Conservation (phyloP, 306 rosid species). For the Lathyrus tuberosus region DNA sequence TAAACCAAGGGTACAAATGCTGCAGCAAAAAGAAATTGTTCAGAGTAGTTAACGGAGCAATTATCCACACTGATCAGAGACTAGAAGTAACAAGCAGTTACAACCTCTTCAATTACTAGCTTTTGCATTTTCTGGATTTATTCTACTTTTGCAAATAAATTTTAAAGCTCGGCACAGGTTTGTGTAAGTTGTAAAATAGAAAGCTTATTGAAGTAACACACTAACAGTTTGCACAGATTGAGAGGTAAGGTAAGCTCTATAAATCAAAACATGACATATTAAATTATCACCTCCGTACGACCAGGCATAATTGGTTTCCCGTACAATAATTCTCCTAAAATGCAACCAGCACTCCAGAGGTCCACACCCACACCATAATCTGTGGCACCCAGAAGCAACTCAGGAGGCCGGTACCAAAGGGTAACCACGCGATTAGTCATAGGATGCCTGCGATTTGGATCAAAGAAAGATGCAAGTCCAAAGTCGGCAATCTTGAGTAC, state of each 20-base stretch:
- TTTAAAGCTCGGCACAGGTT: constrained; percentile 17
- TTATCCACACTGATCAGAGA: constrained; percentile 1
- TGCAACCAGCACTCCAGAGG: constrained; percentile 99
- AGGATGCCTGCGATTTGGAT: constrained; percentile 78
- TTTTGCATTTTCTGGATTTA: constrained; percentile 9
- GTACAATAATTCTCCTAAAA: constrained; percentile 85
- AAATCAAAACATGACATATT: constrained; percentile 27
- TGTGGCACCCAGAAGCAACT: constrained; percentile 93
- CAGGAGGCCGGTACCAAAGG: constrained; percentile 96
- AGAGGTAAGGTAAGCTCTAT: constrained; percentile 32
- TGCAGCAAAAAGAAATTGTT: constrained; percentile 6
- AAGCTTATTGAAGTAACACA: constrained; percentile 5
- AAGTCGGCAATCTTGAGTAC: constrained; percentile 89
- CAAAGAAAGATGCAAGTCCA: constrained; percentile 83
- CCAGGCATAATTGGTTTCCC: constrained; percentile 99
- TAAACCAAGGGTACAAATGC: constrained; percentile 13
- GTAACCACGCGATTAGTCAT: constrained; percentile 97
- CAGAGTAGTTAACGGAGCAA: constrained; percentile 12
- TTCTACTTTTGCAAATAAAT: constrained; percentile 6
- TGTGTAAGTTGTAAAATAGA: constrained; percentile 10
- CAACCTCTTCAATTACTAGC: constrained; percentile 15
- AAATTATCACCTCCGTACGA: constrained; percentile 81
- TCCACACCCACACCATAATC: constrained; percentile 84
- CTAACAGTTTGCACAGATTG: constrained; percentile 5
- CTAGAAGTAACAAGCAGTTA: constrained; percentile 18